Evolutionary conservation across 202 grass and related monocot genomes (phyloP).

Genomic region (Schoenoplectus tabernaemontani): DNA sequence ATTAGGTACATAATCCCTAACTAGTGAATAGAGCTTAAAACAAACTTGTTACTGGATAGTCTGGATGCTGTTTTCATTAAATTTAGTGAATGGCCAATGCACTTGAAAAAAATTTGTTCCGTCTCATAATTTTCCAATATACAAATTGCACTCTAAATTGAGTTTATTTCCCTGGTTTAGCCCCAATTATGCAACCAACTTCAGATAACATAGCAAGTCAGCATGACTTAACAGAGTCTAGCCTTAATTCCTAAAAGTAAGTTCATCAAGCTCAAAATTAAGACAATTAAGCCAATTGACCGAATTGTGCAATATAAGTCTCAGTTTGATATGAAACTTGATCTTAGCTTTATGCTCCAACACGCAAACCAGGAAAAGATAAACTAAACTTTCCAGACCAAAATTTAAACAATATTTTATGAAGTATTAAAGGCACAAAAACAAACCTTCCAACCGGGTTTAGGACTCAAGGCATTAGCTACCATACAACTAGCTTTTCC

Average conservation of each 20-base stretch:
- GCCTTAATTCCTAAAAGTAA: neutral
- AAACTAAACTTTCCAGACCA: neutral
- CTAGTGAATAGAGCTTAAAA: neutral
- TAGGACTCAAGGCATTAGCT: conserved; percentile 60
- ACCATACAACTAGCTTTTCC: conserved; percentile 96
- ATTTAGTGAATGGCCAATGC: too few species aligned
- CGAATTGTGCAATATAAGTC: neutral
- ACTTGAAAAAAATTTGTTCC: too few species aligned
- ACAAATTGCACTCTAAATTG: neutral
- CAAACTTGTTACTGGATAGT: too few species aligned
- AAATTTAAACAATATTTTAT: neutral
- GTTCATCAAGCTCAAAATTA: neutral
- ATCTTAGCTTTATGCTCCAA: neutral
- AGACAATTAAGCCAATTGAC: too few species aligned
- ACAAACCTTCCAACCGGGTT: conserved; percentile 85
- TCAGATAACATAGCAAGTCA: neutral
- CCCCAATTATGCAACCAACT: neutral
- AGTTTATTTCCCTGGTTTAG: neutral
- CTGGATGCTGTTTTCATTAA: neutral
- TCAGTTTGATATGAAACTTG: neutral
- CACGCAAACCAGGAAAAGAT: neutral
- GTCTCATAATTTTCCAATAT: too few species aligned
- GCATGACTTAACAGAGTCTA: neutral
- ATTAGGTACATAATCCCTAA: neutral
- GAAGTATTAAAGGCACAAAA: neutral